Evolutionary conservation across 2,329 filamentous ascomycete species (phyloP), one percentile per base, ranked within the genome.

Genomic region (Tolypocladium amazonense): DNA sequence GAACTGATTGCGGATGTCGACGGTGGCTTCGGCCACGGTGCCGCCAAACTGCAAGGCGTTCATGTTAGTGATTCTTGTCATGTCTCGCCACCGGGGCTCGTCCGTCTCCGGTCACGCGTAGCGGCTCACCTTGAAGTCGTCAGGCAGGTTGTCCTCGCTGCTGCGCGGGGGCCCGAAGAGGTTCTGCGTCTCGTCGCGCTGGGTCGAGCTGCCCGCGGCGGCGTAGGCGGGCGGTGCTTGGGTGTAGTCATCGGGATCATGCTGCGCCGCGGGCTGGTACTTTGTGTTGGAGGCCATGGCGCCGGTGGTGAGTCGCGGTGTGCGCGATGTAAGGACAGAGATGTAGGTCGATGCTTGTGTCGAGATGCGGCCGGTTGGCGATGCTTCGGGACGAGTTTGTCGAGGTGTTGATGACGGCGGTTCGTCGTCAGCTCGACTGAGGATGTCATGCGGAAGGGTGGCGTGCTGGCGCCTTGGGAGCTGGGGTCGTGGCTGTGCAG

Each of bases 1-100:
- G 75, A 97, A 99, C 76, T 94, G 90, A 86, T 97, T 96, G 67
- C 93, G 89, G 72, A 99, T 96, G 70, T 96, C 92, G 71, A 97
- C 81, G 25, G 92, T 96, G 55, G 90, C 93, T 79, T 97, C 94
- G 65, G 92, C 88, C 61, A 97, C 92, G 23, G 88, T 91, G 63
- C 92, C 92, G 67, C 93, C 94, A 71, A 96, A 97, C 89, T 91
- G 70, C 38, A 43, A 37, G 15, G 41, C 15, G 12, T 23, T 15
- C 37, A n/a, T 39, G 6, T 43, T 52, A 41, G 11, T 54, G 50
- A 53, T 23, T 1, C 9, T n/a, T n/a, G n/a, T n/a, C n/a, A n/a
- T 9, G 11, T 6, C 30, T 23, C 5, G 50, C 47, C 14, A 15
- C 8, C 47, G 6, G 6, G 4, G 41, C 20, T 11, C 8, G 20